phyloP scores from a whole-genome alignment of 2,329 filamentous ascomycete species.

The Penicillium glabrum region DNA sequence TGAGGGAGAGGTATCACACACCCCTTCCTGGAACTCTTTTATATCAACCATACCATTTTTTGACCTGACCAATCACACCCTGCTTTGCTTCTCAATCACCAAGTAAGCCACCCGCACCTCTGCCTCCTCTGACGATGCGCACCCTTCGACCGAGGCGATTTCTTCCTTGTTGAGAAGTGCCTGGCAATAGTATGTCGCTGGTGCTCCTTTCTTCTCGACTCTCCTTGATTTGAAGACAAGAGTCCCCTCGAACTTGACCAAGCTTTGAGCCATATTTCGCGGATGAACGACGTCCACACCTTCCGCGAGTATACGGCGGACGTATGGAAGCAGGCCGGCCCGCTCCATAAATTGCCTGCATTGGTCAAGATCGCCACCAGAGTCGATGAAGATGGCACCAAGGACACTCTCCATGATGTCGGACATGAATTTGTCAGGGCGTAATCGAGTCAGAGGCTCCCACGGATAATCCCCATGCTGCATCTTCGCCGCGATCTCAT shows the following conservation, averaged over 20 bases:
- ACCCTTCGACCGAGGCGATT: constrained; percentile 23
- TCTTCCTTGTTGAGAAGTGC: constrained; percentile 15
- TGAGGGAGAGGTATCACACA: too few species aligned
- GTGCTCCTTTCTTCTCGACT: constrained; percentile 8
- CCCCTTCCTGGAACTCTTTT: too few species aligned
- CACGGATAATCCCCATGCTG: constrained; percentile 67
- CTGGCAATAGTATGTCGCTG: constrained; percentile 22
- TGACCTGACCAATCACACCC: too few species aligned
- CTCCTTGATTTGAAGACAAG: constrained; percentile 18
- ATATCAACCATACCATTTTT: too few species aligned
- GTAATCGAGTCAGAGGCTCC: constrained; percentile 65
- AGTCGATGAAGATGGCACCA: constrained; percentile 83
- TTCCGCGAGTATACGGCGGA: constrained; percentile 60
- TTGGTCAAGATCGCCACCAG: constrained; percentile 55
- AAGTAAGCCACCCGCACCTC: constrained; percentile 20
- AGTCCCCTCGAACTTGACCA: constrained; percentile 42
- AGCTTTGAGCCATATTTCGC: constrained; percentile 66
- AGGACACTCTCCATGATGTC: constrained; percentile 80
- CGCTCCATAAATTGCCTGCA: constrained; percentile 63
- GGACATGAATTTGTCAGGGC: constrained; percentile 74
- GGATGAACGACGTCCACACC: constrained; percentile 60
- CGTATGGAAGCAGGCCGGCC: constrained; percentile 64
- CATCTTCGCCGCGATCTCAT: constrained; percentile 54
- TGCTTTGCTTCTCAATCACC: neutral
- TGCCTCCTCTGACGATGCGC: constrained; percentile 29